Conservation (phyloP, 208 protist genomes). For the Leishmania gerbilli region DNA sequence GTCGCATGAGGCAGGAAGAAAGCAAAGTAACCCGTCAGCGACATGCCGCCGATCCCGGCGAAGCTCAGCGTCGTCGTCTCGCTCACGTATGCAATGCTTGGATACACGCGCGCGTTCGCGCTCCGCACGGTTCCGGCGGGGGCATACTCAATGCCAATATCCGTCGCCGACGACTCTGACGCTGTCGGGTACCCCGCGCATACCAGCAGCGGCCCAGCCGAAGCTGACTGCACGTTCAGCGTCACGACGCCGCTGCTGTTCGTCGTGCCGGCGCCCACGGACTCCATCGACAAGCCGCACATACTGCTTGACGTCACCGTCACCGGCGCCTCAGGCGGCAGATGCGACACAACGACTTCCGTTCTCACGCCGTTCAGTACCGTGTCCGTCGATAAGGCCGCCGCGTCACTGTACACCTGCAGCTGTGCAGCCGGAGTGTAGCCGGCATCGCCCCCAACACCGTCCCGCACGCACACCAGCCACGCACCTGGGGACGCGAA, state of each 20-base stretch:
- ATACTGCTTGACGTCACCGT: constrained; percentile 7
- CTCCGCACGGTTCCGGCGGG: constrained; percentile 33
- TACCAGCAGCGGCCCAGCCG: constrained; percentile 23
- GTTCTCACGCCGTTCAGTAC: constrained; percentile 26
- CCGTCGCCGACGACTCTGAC: constrained; percentile 22
- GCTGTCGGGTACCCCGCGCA: constrained; percentile 44
- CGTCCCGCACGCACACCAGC: constrained; percentile 39
- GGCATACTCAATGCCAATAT: constrained; percentile 14
- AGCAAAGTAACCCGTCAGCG: not conserved
- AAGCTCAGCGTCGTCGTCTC: constrained; percentile 13
- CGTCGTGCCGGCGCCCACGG: constrained; percentile 19
- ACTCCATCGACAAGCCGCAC: constrained; percentile 8
- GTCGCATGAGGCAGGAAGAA: not conserved
- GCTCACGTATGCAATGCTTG: constrained; percentile 26
- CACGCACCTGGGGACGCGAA: constrained; percentile 32
- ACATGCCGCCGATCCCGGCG: not conserved
- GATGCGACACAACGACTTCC: constrained; percentile 18
- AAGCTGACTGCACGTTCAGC: constrained; percentile 22
- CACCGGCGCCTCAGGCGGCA: constrained; percentile 38
- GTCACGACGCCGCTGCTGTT: constrained; percentile 19
- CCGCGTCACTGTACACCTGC: constrained; percentile 37
- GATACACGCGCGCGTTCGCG: constrained; percentile 18
- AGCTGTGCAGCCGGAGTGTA: constrained; percentile 23
- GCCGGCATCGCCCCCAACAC: not conserved
- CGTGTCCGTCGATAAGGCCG: constrained; percentile 16